Evolutionary conservation across 768 basidiomycete species (phyloP).

Genomic region (Tulasnella sp.): DNA sequence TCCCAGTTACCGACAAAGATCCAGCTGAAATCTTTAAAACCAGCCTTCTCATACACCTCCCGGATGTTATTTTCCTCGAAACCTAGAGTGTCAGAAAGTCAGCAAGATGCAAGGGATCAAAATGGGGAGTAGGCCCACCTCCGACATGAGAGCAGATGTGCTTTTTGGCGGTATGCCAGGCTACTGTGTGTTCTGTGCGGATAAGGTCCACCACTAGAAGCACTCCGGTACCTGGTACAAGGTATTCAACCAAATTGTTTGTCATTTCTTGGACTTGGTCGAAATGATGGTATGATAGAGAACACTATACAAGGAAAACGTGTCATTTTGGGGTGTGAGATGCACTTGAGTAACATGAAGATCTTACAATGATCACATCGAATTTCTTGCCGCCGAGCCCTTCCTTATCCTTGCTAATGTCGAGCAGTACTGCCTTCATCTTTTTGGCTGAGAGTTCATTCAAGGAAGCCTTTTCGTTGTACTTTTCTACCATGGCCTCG

Average conservation of each 20-base stretch:
- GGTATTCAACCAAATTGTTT: conserved; percentile 36
- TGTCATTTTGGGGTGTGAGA: neutral
- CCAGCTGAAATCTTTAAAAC: conserved; percentile 5
- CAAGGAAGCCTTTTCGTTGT: conserved; percentile 44
- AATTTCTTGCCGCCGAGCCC: conserved; percentile 45
- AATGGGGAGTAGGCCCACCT: too few relatives aligned
- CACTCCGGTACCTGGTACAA: conserved; percentile 45
- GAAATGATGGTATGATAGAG: conserved; percentile 52
- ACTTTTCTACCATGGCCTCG: conserved; percentile 52
- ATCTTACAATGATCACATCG: conserved; percentile 55
- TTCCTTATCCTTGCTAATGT: conserved; percentile 20
- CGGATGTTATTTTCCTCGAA: conserved; percentile 6
- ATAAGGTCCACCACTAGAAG: conserved; percentile 47
- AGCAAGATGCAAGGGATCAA: too few relatives aligned
- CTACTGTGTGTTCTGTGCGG: conserved; percentile 9
- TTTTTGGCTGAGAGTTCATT: conserved; percentile 44
- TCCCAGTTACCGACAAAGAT: too few relatives aligned
- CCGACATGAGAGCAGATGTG: neutral
- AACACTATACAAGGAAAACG: conserved; percentile 34
- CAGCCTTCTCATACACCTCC: conserved; percentile 1
- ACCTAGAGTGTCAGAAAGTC: too few relatives aligned
- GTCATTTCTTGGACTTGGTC: conserved; percentile 39
- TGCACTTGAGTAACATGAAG: neutral
- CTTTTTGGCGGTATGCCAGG: conserved; percentile 16
- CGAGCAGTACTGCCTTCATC: conserved; percentile 15